These are phyloP conservation scores for Pisolithus albus DNA, from an alignment of 768 basidiomycete genomes.

Conservation along the genomic window DNA sequence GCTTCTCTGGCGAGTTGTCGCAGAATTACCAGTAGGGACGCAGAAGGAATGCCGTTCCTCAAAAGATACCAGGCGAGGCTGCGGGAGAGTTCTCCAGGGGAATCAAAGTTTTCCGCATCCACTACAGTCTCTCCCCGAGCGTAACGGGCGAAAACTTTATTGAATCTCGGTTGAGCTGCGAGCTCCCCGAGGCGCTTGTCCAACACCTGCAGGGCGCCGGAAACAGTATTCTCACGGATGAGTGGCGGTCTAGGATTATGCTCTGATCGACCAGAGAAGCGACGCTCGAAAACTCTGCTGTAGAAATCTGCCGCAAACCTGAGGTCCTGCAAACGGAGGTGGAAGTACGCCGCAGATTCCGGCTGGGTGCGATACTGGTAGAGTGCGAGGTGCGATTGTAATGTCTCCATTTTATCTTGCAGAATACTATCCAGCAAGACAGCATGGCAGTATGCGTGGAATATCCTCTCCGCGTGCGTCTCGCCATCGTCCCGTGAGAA, in stretches of 20 bases:
- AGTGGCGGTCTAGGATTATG: constrained; percentile 60
- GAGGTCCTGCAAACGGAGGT: constrained; percentile 65
- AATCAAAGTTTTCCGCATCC: constrained; percentile 11
- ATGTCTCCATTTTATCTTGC: constrained; percentile 79
- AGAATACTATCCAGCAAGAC: constrained; percentile 79
- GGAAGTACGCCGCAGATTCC: constrained; percentile 52
- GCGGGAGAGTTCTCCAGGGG: constrained; percentile 22
- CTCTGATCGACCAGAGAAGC: constrained; percentile 67
- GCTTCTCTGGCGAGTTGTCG: constrained; percentile 58
- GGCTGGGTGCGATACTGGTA: constrained; percentile 62
- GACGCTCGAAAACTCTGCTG: constrained; percentile 61
- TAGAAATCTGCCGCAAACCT: constrained; percentile 75
- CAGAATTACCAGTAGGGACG: constrained; percentile 57
- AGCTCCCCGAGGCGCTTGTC: constrained; percentile 50
- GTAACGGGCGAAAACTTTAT: constrained; percentile 42
- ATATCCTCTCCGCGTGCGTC: constrained; percentile 51
- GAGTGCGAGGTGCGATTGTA: constrained; percentile 68
- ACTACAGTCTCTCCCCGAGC: constrained; percentile 44
- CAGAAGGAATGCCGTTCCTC: constrained; percentile 62
- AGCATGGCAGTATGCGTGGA: constrained; percentile 70
- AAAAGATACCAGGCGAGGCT: constrained; percentile 66
- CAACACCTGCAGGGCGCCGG: constrained; percentile 55
- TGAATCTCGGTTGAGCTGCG: constrained; percentile 14
- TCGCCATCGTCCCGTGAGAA: constrained; percentile 59
- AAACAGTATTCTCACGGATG: constrained; percentile 65